Evolutionary conservation across 371 early-diverging fungal genomes (phyloP).

Genomic region (Mortierella sp.): DNA sequence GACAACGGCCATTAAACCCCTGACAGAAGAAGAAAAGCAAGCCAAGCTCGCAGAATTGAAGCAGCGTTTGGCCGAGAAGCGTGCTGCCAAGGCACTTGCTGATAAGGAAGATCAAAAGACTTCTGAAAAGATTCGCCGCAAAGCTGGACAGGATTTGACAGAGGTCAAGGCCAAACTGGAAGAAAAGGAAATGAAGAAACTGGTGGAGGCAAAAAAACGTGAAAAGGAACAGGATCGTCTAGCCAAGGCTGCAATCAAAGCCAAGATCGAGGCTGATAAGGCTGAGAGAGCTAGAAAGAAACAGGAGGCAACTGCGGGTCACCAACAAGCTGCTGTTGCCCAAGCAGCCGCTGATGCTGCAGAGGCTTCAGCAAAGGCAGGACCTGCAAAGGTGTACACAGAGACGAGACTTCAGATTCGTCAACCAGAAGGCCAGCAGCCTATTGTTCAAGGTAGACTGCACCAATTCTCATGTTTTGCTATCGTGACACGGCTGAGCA

Average conservation of each 20-base stretch:
- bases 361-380: conserved; percentile 32
- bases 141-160: conserved; percentile 84
- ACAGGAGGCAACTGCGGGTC: conserved; percentile 27
- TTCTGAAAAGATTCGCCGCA: conserved; percentile 83
- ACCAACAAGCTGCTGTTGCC: conserved; percentile 44
- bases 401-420: conserved; percentile 81
- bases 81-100: conserved; percentile 68
- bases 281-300: conserved; percentile 71
- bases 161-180: conserved; percentile 80
- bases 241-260: conserved; percentile 83
- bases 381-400: conserved; percentile 70
- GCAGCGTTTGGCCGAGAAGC: conserved; percentile 76
- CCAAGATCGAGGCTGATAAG: conserved; percentile 91
- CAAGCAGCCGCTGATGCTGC: conserved; percentile 37
- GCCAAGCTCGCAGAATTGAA: conserved; percentile 84
- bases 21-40: conserved; percentile 90
- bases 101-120: conserved; percentile 80
- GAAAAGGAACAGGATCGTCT: conserved; percentile 86
- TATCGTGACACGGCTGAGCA: neutral
- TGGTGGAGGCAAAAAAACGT: conserved; percentile 76
- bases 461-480: neutral
- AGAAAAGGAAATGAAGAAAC: conserved; percentile 81
- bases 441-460: conserved; percentile 30
- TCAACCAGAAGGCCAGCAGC: conserved; percentile 31
- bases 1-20: conserved; percentile 84